Evolutionary conservation across 768 basidiomycete genomes (phyloP).

Genomic region (Hebeloma cylindrosporum): DNA sequence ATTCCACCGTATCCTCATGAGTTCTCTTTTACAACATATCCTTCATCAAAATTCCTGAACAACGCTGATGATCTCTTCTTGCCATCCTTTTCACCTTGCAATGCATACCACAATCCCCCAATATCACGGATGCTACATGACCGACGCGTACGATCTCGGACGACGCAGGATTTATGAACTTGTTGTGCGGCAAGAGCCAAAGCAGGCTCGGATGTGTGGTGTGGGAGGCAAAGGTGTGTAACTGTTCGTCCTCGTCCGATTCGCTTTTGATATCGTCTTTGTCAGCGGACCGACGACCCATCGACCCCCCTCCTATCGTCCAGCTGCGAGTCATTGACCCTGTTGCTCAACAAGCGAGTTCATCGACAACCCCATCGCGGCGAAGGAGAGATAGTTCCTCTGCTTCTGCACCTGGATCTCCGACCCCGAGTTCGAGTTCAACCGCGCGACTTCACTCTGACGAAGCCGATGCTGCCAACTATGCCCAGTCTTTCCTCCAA

Average conservation of each 20-base stretch:
- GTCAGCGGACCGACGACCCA: constrained; percentile 89
- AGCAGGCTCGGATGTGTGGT: constrained; percentile 89
- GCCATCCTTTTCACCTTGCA: constrained; percentile 2
- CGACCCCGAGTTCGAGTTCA: constrained; percentile 21
- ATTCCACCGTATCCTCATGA: too few relatives aligned
- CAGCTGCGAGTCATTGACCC: constrained; percentile 87
- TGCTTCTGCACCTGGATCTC: constrained; percentile 19
- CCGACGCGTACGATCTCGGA: constrained; percentile 19
- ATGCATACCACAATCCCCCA: constrained; percentile 23
- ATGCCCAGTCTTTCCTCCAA: constrained; percentile 69
- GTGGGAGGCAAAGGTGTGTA: constrained; percentile 73
- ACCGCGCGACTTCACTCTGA: constrained; percentile 23
- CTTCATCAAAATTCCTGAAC: constrained; percentile 1
- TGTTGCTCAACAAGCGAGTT: constrained; percentile 16
- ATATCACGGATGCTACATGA: constrained; percentile 23
- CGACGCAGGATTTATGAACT: constrained; percentile 77
- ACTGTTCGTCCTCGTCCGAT: background rate
- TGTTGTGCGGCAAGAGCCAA: constrained; percentile 85
- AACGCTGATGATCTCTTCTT: constrained; percentile 7
- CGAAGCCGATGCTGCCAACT: constrained; percentile 34
- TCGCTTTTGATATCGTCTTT: constrained; percentile 1
- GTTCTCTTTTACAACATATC: constrained; percentile 13
- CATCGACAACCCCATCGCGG: constrained; percentile 11
- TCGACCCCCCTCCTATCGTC: constrained; percentile 97
- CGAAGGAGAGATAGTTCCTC: constrained; percentile 22